Evolutionary conservation across 305 asterid genomes (phyloP), one percentile per base, ranked within the genome.

Genomic region (Fraxinus paxiana): DNA sequence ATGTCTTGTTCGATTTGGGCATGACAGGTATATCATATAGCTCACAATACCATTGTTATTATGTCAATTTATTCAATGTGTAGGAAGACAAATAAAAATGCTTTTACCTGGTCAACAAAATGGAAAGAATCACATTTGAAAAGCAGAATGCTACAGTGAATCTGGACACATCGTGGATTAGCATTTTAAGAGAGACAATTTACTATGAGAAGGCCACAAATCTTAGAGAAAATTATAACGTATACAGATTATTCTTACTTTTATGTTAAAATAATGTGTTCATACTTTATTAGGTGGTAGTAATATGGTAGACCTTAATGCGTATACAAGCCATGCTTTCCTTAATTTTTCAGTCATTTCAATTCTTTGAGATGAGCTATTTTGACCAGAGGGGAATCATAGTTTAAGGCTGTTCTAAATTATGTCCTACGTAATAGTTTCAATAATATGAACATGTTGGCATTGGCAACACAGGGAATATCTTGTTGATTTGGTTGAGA

Each of bases 1-100:
- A 1, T 96, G 99, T 84, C 94, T 96, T 77, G 97, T 96, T 84
- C 97, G 96, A 51, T 92, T 96, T 87, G 98, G 94, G 77, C 82
- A 86, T 72, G 98, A 94, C 86, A 96, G 97, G 99, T 94, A 88
- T 78, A 43, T 72, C 22, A 28, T 73, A 28, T 81, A 77, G 78
- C 84, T 75, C 77, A 18, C 51, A 37, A 67, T 65, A 82, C 56
- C 69, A 77, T 48, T 56, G 10, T 26, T 78, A 71, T 83, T 70
- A 35, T 78, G 48, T 70, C 35, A 73, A 73, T 24, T 67, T 78
- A 65, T 67, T 73, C 61, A 6, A 38, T 77, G 33, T 70, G 41
- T 15, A 13, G 65, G 41, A 46, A 75, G 65, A 24, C 56, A 63
- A 51, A 20, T 56, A 28, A 33, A 80, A 35, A 82, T 59, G 72